These are phyloP conservation scores for Ustilago loliicola DNA, from an alignment of 1,284 basidiomycete genomes.

Conservation along the genomic window DNA sequence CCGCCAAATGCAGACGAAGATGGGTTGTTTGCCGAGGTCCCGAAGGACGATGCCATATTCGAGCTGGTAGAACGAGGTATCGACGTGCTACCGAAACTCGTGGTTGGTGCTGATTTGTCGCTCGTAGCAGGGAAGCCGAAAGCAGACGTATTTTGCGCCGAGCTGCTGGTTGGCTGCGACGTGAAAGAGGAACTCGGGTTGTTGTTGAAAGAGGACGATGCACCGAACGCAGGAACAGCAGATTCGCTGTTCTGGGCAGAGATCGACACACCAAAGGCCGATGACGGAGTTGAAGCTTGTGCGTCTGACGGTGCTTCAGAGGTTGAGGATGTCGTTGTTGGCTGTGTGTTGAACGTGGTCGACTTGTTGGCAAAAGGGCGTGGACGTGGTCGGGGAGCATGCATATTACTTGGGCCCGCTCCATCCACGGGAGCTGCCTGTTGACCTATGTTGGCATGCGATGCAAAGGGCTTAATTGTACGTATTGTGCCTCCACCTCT, in stretches of 20 bases:
- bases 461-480: conserved; percentile 29
- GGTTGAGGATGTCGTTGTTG: not conserved
- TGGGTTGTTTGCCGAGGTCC: conserved; percentile 1
- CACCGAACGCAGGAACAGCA: not conserved
- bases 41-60: not conserved
- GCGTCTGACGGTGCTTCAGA: not conserved
- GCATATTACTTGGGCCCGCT: conserved; percentile 12
- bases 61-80: not conserved
- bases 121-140: conserved; percentile 13
- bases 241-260: not conserved
- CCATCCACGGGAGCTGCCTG: not conserved
- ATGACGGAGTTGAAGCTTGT: not conserved
- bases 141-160: conserved; percentile 17
- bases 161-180: conserved; percentile 9
- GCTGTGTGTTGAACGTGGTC: conserved; percentile 35
- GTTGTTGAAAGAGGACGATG: conserved; percentile 6
- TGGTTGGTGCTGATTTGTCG: not conserved
- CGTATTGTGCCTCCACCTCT: conserved; percentile 34
- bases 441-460: conserved; percentile 11
- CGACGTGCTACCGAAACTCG: conserved; percentile 14
- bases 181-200: conserved; percentile 21
- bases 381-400: conserved; percentile 33
- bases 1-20: conserved; percentile 28
- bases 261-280: conserved; percentile 8
- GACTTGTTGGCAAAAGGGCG: conserved; percentile 41